phyloP scores from a whole-genome alignment of 1,139 yeast genomes.

The Saccharomyces hybrid region DNA sequence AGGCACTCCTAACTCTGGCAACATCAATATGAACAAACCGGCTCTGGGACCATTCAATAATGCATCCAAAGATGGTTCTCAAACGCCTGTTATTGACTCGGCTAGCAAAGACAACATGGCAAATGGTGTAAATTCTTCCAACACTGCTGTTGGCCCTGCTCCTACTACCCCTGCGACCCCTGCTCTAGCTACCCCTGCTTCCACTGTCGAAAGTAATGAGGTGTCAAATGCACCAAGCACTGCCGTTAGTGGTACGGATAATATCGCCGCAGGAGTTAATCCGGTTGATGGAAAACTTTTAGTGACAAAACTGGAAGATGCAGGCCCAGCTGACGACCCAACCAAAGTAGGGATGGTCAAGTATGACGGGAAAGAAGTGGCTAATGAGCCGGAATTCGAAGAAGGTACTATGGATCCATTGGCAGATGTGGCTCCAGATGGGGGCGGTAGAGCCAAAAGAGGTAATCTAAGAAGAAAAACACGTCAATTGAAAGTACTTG shows the following conservation, averaged over 20 bases:
- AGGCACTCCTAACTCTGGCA: background rate
- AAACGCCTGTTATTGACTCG: background rate
- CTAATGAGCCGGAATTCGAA: constrained; percentile 20
- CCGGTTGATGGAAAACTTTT: constrained; percentile 11
- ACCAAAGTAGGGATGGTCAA: constrained; percentile 34
- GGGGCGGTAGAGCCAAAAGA: constrained; percentile 71
- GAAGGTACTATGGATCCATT: constrained; percentile 30
- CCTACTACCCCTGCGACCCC: background rate
- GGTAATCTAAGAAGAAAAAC: constrained; percentile 73
- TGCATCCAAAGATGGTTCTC: background rate
- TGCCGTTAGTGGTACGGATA: constrained; percentile 4
- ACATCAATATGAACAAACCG: constrained; percentile 1
- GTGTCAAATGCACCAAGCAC: constrained; percentile 5
- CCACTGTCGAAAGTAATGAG: constrained; percentile 4
- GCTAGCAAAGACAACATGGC: constrained; percentile 3
- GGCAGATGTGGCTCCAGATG: constrained; percentile 84
- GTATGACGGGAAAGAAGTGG: constrained; percentile 32
- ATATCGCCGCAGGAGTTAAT: background rate
- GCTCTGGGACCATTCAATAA: background rate
- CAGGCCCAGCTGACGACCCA: constrained; percentile 32
- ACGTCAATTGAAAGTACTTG: constrained; percentile 69
- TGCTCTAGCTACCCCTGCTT: constrained; percentile 3
- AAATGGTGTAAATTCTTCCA: background rate
- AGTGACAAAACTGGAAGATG: constrained; percentile 28
- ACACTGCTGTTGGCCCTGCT: constrained; percentile 1